phyloP scores from a whole-genome alignment of 2,329 filamentous ascomycete genomes.

The Apiospora marii region DNA sequence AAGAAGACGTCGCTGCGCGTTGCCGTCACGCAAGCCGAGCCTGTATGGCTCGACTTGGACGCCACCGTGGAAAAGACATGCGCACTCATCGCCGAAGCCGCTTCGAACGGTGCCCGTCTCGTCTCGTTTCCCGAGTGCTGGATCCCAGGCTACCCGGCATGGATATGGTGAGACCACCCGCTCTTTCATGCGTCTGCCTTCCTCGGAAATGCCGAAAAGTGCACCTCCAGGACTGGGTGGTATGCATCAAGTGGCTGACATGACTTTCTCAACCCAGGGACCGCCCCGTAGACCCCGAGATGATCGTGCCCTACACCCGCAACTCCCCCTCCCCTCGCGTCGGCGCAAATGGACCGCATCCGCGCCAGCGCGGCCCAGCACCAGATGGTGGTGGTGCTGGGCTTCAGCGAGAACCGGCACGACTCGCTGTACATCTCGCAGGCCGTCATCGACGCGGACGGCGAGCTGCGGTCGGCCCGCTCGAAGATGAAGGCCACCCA shows the following conservation, averaged over 20 bases:
- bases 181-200: background rate
- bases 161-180: conserved; percentile 14
- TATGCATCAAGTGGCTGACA: background rate
- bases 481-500: conserved; percentile 62
- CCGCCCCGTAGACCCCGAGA: conserved; percentile 41
- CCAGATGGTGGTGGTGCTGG: conserved; percentile 52
- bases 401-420: conserved; percentile 50
- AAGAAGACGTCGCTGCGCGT: conserved; percentile 37
- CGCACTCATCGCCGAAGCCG: conserved; percentile 57
- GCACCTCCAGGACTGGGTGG: background rate
- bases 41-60: conserved; percentile 59
- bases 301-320: conserved; percentile 42
- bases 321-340: conserved; percentile 42
- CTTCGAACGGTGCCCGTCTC: conserved; percentile 53
- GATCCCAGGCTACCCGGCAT: conserved; percentile 52
- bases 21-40: conserved; percentile 62
- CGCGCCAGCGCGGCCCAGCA: conserved; percentile 43
- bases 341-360: conserved; percentile 48
- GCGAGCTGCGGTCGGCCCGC: conserved; percentile 49
- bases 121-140: conserved; percentile 56
- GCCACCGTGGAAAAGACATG: conserved; percentile 56
- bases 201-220: background rate
- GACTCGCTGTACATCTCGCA: conserved; percentile 55
- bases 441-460: conserved; percentile 50
- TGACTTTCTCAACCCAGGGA: conserved; percentile 35